Base-by-base conservation (phyloP, 2,329 filamentous ascomycete genomes). In the Ceratocystis destructans region DNA sequence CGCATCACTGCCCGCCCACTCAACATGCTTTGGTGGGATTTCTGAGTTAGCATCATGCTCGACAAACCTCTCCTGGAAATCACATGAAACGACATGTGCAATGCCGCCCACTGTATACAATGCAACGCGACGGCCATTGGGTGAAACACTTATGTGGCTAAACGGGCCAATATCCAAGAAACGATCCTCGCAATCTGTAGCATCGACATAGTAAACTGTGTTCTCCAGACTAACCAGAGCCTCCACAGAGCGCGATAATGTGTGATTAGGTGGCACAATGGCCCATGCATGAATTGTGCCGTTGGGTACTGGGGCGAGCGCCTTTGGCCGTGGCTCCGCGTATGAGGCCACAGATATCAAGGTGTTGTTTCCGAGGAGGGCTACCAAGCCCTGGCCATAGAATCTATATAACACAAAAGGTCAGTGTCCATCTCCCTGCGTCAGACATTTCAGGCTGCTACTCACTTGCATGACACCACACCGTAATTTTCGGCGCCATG, bases 1-100 rank as follows among this genome's bases (percentile, higher is more conserved):
- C 15, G 92, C 90, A 75, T 97, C 93, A 71, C 94, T 93, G 4
- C 94, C 94, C 74, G 94, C 99, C 94, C 94, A 99, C 71, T 94
- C 87, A 69, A 99, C 82, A 69, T 94, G 90, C 71, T 90, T 88
- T 2, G 94, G 94, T 1, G 87, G 82, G 4, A 90, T 96, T 74
- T 87, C 88, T 8, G 90, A 92, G 70, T 87, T 87, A 0, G 92
- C 93, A 72, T 96, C 86, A 73, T 97, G 93, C 76, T 97, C 92
- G 73, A 91, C 93, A 69, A 96, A 80, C 67, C 92, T 87, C 72
- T 88, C 91, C 73, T 96, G 91, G 74, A 97, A 97, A 74, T 99
- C 93, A 72, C 90, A 93, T 61, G 90, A 94, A 64, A 97, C 91
- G 33, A 99, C 89, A 81, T 94, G 96, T 22, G 94, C 85, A 70